Percentiles rank a stretch among this genome's conserved stretches.
phyloP scores from a whole-genome alignment of 805 yeast genomes.

The Zygosaccharomyces gambellarensis region DNA sequence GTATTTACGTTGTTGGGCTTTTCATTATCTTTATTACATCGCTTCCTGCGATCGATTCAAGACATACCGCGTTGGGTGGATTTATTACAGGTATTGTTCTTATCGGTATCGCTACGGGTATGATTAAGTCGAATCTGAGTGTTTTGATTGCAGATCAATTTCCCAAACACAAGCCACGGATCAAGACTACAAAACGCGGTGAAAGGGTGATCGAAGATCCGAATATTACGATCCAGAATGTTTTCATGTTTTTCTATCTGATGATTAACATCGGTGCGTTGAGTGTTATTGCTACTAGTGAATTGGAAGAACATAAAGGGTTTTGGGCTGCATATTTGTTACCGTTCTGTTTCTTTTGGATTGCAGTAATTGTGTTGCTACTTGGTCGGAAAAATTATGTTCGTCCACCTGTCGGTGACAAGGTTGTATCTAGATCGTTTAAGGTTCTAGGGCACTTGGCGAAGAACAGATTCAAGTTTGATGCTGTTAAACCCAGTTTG shows the following conservation, averaged over 20 bases:
- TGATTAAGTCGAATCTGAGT: conserved; percentile 72
- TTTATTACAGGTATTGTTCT: conserved; percentile 40
- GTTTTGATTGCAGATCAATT: conserved; percentile 68
- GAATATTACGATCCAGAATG: conserved; percentile 62
- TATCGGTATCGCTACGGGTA: conserved; percentile 76
- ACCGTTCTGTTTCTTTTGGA: conserved; percentile 63
- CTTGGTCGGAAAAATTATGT: conserved; percentile 52
- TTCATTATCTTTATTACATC: conserved; percentile 65
- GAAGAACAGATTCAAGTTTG: conserved; percentile 46
- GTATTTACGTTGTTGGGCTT: conserved; percentile 57
- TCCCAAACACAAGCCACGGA: conserved; percentile 54
- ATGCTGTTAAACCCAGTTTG: conserved; percentile 54
- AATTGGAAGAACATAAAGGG: conserved; percentile 60
- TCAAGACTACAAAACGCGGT: conserved; percentile 55
- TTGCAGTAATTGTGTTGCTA: conserved; percentile 50
- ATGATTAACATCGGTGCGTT: conserved; percentile 73
- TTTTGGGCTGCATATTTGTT: conserved; percentile 72
- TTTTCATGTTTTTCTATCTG: conserved; percentile 71
- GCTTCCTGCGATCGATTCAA: conserved; percentile 49
- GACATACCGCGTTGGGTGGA: conserved; percentile 58
- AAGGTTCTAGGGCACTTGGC: conserved; percentile 40
- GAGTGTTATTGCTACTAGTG: conserved; percentile 72
- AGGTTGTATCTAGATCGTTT: conserved; percentile 53
- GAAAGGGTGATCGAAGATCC: conserved; percentile 67
- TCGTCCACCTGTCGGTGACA: conserved; percentile 57